Conservation (phyloP, 139 green algal genomes). For the Picochlorum costavermella region DNA sequence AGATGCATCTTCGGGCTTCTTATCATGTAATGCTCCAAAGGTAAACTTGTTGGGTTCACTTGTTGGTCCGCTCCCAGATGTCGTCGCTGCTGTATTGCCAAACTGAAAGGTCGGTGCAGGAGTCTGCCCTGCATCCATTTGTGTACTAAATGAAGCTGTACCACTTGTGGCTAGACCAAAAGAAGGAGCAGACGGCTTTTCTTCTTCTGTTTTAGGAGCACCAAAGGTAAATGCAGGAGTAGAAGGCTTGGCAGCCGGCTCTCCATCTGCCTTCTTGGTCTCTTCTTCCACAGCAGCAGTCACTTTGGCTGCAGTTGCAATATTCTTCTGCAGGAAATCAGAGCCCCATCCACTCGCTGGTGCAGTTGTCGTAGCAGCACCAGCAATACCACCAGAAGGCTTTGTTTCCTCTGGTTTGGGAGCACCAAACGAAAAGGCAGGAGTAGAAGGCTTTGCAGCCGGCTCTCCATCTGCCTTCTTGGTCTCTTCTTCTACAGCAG, state of each 20-base stretch:
- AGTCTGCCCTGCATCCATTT: no score
- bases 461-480: background rate
- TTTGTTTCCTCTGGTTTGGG: background rate
- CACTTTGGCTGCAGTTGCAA: slow-evolving; percentile 6
- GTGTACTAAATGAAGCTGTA: no score
- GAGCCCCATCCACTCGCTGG: slow-evolving; percentile 17
- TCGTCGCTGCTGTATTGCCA: no score
- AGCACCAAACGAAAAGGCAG: background rate
- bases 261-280: background rate
- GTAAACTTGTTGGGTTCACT: background rate
- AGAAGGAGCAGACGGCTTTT: no score
- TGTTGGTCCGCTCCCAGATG: no score
- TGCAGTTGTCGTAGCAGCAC: no score
- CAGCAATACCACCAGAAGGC: no score
- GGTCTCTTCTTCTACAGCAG: slow-evolving; percentile 21
- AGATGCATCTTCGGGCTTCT: background rate
- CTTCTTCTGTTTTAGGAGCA: background rate
- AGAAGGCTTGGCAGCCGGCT: background rate
- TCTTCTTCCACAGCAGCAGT: slow-evolving; percentile 18
- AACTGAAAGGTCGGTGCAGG: no score
- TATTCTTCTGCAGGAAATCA: slow-evolving; percentile 19
- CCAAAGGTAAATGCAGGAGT: no score
- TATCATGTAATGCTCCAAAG: background rate
- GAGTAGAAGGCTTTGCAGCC: no score
- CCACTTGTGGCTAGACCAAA: no score